A percentile compares a stretch with the other conserved stretches of the same genome.
phyloP scores from a whole-genome alignment of 371 early-diverging fungal genomes.

The Lichtheimia corymbifera region DNA sequence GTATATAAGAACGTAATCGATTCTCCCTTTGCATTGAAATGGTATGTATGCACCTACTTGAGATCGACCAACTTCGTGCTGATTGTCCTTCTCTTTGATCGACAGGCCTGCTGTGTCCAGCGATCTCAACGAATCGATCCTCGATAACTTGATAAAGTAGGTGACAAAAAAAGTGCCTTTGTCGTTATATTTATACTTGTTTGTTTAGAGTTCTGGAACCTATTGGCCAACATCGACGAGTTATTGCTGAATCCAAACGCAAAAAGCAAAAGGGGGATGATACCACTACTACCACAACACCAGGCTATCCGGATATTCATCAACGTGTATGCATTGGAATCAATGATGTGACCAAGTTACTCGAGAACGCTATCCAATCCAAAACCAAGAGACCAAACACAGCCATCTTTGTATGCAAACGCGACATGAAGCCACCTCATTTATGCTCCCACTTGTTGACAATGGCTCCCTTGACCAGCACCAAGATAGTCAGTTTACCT shows the following conservation, averaged over 20 bases:
- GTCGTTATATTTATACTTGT: too few relatives aligned
- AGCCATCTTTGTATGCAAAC: conserved; percentile 38
- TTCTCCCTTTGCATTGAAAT: conserved; percentile 37
- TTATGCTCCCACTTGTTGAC: conserved; percentile 34
- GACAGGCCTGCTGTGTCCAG: conserved; percentile 24
- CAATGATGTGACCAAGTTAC: conserved; percentile 30
- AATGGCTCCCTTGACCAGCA: conserved; percentile 34
- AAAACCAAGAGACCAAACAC: neutral
- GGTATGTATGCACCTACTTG: conserved; percentile 15
- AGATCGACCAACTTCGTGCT: neutral
- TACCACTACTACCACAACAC: neutral
- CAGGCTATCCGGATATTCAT: conserved; percentile 21
- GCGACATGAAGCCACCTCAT: conserved; percentile 37
- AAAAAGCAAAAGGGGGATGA: neutral
- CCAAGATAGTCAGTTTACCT: conserved; percentile 31
- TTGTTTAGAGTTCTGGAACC: conserved; percentile 22
- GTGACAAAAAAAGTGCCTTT: neutral
- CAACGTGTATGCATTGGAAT: conserved; percentile 29
- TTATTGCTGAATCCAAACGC: conserved; percentile 15
- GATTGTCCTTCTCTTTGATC: neutral
- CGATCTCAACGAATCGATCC: conserved; percentile 20
- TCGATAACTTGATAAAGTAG: conserved; percentile 30
- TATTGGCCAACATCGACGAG: conserved; percentile 21
- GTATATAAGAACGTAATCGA: conserved; percentile 35
- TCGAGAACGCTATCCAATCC: conserved; percentile 24